Evolutionary conservation across 2,329 filamentous ascomycete genomes (phyloP).

Genomic region (Neopestalotiopsis sp.): DNA sequence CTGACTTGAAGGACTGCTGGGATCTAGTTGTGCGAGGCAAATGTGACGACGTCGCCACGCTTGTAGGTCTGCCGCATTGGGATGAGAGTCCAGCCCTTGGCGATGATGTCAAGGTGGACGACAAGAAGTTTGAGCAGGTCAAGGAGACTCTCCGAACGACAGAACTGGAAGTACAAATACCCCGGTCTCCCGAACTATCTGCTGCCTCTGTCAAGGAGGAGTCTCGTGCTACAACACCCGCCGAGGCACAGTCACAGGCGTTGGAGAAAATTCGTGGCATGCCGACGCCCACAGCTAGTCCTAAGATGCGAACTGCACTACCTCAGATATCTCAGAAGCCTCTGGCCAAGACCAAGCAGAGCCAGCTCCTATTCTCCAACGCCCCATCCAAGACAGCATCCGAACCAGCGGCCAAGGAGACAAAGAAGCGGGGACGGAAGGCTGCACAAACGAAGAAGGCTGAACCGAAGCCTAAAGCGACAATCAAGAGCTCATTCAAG

Average conservation of each 20-base stretch:
- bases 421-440: slow-evolving; percentile 38
- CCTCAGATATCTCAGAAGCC: slow-evolving; percentile 48
- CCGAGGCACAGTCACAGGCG: slow-evolving; percentile 42
- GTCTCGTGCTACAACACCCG: slow-evolving; percentile 29
- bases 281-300: slow-evolving; percentile 63
- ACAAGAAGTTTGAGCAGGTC: slow-evolving; percentile 47
- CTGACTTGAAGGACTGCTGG: slow-evolving; percentile 91
- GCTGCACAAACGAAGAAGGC: slow-evolving; percentile 48
- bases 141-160: slow-evolving; percentile 41
- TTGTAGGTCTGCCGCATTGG: slow-evolving; percentile 68
- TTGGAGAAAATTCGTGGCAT: slow-evolving; percentile 54
- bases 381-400: slow-evolving; percentile 28
- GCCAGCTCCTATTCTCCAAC: slow-evolving; percentile 50
- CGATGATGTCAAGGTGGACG: slow-evolving; percentile 49
- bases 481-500: slow-evolving; percentile 36
- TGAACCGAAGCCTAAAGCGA: slow-evolving; percentile 42
- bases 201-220: slow-evolving; percentile 26
- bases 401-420: slow-evolving; percentile 39
- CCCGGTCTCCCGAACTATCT: slow-evolving; percentile 30
- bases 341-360: slow-evolving; percentile 49
- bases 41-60: slow-evolving; percentile 83
- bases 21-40: slow-evolving; percentile 87
- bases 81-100: slow-evolving; percentile 58
- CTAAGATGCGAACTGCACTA: slow-evolving; percentile 48
- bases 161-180: slow-evolving; percentile 49